Base-by-base conservation (phyloP, 2,329 filamentous ascomycete species). In the Ophiocordyceps australis region DNA sequence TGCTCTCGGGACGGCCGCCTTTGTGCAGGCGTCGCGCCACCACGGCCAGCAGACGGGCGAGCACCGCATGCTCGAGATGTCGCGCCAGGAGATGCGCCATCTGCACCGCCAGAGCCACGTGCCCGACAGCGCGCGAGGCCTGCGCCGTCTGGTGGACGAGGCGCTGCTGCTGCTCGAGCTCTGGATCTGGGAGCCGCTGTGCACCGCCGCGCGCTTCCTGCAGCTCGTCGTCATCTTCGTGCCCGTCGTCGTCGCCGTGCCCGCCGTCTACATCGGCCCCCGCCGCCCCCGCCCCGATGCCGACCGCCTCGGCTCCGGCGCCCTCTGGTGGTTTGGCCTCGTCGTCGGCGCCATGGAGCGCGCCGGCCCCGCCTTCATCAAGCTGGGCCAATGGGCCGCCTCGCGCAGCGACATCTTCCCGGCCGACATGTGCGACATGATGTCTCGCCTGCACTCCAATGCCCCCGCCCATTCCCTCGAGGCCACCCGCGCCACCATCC, bases 311-410 rank as follows among this genome's bases (percentile, higher is more conserved):
- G 86, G 89, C 1, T 62, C 56, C 5, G 86, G 89, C 1, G 85
- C 85, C 0, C 43, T 95, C 4, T 93, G 80, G 82, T 98, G 89
- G 89, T 98, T 94, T 54, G 59, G 60, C 4, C 89, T 93, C 41
- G 52, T 98, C 20, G 83, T 95, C 8, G 65, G 61, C 30, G 65
- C 77, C 16, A 95, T 98, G 89, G 86, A 98, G 52, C 65, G 74
- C 43, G 82, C 86, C 12, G 89, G 89, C 0, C 85, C 89, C 23
- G 83, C 89, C 1, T 98, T 98, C 44, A 98, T 98, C 55, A 98
- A 98, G 73, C 69, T 98, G 28, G 89, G 89, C 11, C 89, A 98
- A 72, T 98, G 89, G 89, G 89, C 89, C 12, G 89, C 89, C 4
- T 95, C 89, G 5, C 67, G 89, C 45, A 80, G 85, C 22, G 89